Conservation (phyloP, 1,139 yeast genomes). For the Geotrichum klebahnii region DNA sequence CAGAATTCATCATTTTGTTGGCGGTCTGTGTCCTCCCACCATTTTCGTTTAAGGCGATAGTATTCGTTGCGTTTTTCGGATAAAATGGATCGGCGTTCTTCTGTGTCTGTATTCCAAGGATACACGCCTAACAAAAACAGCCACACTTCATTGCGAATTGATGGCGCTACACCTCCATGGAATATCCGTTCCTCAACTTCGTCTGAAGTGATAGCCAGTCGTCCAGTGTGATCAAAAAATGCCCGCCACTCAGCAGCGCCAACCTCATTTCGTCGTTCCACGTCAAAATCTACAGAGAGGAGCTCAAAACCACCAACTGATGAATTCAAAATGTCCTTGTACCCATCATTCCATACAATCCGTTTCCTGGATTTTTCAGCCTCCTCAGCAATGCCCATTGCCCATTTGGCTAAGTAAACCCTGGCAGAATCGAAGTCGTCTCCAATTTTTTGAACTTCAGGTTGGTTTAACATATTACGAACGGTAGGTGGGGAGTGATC, state of each 20-base stretch:
- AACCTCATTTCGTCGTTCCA: constrained; percentile 64
- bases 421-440: constrained; percentile 92
- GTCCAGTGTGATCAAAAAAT: constrained; percentile 75
- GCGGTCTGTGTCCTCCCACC: constrained; percentile 61
- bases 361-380: constrained; percentile 68
- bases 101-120: constrained; percentile 79
- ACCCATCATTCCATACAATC: constrained; percentile 41
- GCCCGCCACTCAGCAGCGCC: constrained; percentile 75
- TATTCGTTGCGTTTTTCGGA: constrained; percentile 62
- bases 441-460: constrained; percentile 75
- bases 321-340: constrained; percentile 51
- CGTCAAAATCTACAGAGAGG: constrained; percentile 54
- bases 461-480: constrained; percentile 60
- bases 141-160: constrained; percentile 76
- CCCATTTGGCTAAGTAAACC: constrained; percentile 94
- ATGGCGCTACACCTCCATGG: constrained; percentile 76
- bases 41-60: constrained; percentile 57
- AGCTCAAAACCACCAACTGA: constrained; percentile 68
- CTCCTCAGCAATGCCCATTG: constrained; percentile 88
- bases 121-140: constrained; percentile 72
- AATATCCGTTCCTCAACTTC: constrained; percentile 81
- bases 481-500: constrained; percentile 62
- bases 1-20: constrained; percentile 66
- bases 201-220: constrained; percentile 62
- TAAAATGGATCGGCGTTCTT: constrained; percentile 59